Evolutionary conservation across 2,329 filamentous ascomycete species (phyloP).

Genomic region (Sporothrix mexicana): DNA sequence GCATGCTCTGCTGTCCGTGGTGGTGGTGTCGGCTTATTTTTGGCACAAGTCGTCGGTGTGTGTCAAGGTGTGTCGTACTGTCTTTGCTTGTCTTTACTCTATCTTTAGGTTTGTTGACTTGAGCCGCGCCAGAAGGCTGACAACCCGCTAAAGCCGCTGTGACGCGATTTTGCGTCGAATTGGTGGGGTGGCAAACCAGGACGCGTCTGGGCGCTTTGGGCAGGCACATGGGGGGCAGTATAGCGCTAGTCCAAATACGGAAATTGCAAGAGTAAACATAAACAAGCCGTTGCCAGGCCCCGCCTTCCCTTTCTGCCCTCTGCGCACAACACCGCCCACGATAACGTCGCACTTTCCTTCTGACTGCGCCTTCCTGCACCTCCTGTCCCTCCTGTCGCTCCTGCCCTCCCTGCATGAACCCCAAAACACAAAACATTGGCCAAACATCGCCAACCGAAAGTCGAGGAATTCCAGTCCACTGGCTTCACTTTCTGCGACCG

Average conservation of each 20-base stretch:
- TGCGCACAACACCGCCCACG: neutral
- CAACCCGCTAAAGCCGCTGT: constrained; percentile 24
- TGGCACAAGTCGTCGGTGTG: neutral
- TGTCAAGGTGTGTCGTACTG: neutral
- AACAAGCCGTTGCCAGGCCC: constrained; percentile 42
- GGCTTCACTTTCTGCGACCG: constrained; percentile 28
- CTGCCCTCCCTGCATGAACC: constrained; percentile 2
- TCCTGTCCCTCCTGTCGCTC: neutral
- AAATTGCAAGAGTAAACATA: constrained; percentile 44
- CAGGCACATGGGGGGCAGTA: neutral
- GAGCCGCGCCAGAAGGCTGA: constrained; percentile 26
- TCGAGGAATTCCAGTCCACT: constrained; percentile 15
- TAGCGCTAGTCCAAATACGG: constrained; percentile 34
- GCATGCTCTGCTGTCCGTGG: constrained; percentile 1
- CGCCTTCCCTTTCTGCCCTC: constrained; percentile 10
- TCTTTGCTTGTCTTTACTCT: neutral
- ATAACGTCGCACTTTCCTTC: constrained; percentile 15
- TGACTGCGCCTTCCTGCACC: neutral
- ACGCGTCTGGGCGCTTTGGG: constrained; percentile 19
- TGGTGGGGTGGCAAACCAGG: constrained; percentile 24
- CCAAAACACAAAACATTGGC: constrained; percentile 30
- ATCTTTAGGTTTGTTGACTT: constrained; percentile 19
- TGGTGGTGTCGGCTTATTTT: neutral
- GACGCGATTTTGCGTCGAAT: constrained; percentile 22
- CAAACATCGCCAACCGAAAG: constrained; percentile 26